A percentile compares a stretch with the other conserved stretches of the same genome.
These are phyloP conservation scores for Penicillium chermesinum DNA, from an alignment of 495 filamentous ascomycete genomes.

Conservation along the genomic window DNA sequence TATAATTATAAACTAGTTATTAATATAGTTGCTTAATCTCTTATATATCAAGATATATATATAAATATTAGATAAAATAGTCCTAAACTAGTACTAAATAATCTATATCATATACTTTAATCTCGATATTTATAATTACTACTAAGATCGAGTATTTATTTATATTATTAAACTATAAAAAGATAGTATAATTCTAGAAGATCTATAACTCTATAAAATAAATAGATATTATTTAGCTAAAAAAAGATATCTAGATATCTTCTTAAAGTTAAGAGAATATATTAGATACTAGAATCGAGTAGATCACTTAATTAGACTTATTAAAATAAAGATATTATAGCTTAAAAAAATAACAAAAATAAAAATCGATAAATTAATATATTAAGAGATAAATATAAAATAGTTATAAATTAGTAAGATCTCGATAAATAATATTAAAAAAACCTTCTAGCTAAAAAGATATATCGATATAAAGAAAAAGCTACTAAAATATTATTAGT, in stretches of 20 bases:
- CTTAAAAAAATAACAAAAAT: neutral
- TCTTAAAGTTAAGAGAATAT: neutral
- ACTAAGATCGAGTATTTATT: neutral
- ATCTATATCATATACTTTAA: no score
- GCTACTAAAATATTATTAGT: no score
- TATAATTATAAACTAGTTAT: no score
- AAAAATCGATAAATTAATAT: neutral
- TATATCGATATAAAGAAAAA: no score
- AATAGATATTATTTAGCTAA: no score
- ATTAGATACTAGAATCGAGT: neutral
- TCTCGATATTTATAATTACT: neutral
- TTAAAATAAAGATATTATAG: neutral
- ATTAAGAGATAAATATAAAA: neutral
- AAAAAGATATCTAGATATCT: neutral
- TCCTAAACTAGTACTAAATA: neutral
- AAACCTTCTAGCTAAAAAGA: no score
- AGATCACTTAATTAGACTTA: neutral
- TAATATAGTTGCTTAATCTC: no score
- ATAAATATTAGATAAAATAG: neutral
- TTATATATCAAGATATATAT: neutral
- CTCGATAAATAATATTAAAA: no score
- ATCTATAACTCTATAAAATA: neutral
- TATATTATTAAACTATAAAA: neutral
- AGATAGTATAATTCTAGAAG: neutral
- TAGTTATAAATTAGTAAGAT: neutral